These are phyloP conservation scores for Sphenostylis stenocarpa DNA, from an alignment of 306 rosid genomes.

Conservation along the genomic window DNA sequence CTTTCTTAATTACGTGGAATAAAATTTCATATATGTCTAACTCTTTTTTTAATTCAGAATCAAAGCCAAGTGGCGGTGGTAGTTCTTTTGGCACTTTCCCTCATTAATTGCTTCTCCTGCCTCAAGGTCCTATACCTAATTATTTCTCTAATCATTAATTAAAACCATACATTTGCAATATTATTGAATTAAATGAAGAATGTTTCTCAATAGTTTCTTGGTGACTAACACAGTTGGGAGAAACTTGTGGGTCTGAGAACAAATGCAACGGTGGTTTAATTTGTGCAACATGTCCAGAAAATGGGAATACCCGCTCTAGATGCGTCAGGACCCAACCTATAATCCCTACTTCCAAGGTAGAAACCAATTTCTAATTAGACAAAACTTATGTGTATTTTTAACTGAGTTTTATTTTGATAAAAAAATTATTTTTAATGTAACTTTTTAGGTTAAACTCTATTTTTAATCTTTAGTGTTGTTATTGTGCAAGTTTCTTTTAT, in stretches of 20 bases:
- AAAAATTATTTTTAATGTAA: not conserved
- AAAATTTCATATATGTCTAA: not conserved
- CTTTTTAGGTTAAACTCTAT: not conserved
- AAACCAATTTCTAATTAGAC: not conserved
- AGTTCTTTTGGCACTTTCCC: conserved; percentile 46
- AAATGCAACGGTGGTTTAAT: conserved; percentile 61
- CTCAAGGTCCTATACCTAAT: conserved; percentile 45
- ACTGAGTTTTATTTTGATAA: not conserved
- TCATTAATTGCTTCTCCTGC: conserved; percentile 40
- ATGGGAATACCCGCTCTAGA: conserved; percentile 78
- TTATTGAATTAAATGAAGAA: not conserved
- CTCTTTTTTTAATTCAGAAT: conserved; percentile 6
- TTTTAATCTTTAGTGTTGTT: not conserved
- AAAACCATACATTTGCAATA: not conserved
- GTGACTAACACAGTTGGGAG: conserved; percentile 63
- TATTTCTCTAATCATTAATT: not conserved
- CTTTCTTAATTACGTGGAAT: not conserved
- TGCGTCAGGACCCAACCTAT: conserved; percentile 63
- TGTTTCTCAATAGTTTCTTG: not conserved
- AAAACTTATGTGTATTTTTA: not conserved
- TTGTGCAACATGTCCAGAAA: conserved; percentile 59
- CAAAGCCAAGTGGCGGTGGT: not conserved
- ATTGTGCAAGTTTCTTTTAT: not conserved
- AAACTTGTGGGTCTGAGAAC: conserved; percentile 54
- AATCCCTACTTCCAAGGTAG: conserved; percentile 59